phyloP scores from a whole-genome alignment of 2,329 filamentous ascomycete genomes.

The Neospermospora avenae region DNA sequence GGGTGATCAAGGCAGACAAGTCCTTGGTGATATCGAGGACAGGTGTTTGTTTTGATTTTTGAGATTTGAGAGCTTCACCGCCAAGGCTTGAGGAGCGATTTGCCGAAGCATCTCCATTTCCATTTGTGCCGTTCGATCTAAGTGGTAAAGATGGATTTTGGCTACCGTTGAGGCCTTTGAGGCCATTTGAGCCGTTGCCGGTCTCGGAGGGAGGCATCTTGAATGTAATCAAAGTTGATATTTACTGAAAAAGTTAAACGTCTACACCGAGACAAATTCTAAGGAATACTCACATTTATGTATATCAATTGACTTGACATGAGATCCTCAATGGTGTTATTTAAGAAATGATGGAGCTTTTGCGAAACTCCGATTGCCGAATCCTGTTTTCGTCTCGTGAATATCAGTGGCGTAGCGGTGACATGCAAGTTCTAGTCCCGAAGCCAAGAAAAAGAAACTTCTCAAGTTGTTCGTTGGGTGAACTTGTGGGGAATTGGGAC shows the following conservation, averaged over 20 bases:
- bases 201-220: constrained; percentile 18
- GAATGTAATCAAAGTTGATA: neutral
- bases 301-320: neutral
- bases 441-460: constrained; percentile 4
- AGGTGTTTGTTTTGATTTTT: constrained; percentile 47
- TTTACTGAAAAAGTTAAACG: neutral
- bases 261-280: neutral
- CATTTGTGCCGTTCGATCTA: constrained; percentile 5
- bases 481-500: neutral
- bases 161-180: constrained; percentile 8
- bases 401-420: neutral
- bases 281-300: neutral
- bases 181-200: constrained; percentile 1
- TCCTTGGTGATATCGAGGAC: constrained; percentile 70
- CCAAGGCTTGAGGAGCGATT: constrained; percentile 3
- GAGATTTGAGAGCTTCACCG: constrained; percentile 10
- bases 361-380: neutral
- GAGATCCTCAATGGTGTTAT: no score
- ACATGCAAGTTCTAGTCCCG: neutral
- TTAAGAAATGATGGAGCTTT: neutral
- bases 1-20: constrained; percentile 65
- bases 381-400: neutral
- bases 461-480: neutral
- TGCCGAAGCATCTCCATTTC: constrained; percentile 9
- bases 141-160: neutral